Percentiles rank a stretch among this genome's conserved stretches.
Conservation (phyloP, 179 eudicot species). For the Gypsophila paniculata region DNA sequence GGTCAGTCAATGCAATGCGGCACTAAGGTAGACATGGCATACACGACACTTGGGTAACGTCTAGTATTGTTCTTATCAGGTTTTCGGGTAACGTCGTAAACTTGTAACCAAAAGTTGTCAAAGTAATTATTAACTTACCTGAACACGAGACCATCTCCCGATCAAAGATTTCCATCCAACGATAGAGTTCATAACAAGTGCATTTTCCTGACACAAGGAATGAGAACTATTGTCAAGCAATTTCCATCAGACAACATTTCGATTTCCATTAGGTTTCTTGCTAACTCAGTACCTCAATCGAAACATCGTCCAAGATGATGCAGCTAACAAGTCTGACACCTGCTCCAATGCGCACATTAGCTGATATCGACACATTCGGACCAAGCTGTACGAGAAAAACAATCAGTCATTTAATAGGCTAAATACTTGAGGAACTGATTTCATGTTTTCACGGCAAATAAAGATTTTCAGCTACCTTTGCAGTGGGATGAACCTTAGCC, state of each 20-base stretch:
- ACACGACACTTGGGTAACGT: too few species aligned
- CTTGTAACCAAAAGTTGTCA: too few species aligned
- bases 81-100: too few species aligned
- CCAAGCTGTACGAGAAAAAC: conserved; percentile 54
- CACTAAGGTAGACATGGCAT: too few species aligned
- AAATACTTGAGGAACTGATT: not conserved
- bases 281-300: conserved; percentile 52
- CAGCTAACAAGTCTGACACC: conserved; percentile 86
- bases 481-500: conserved; percentile 89
- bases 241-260: not conserved
- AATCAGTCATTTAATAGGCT: conserved; percentile 1
- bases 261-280: not conserved
- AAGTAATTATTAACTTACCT: conserved; percentile 41
- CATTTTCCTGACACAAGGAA: conserved; percentile 68
- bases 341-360: conserved; percentile 85
- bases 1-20: too few species aligned
- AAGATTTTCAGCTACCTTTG: conserved; percentile 52
- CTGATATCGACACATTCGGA: conserved; percentile 83
- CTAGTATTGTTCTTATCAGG: too few species aligned
- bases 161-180: conserved; percentile 90
- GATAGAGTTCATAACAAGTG: conserved; percentile 79
- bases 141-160: conserved; percentile 93
- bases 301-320: conserved; percentile 82
- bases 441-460: not conserved
- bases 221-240: not conserved